Evolutionary conservation across 306 rosid genomes (phyloP), one percentile per base, ranked within the genome.

Genomic region (Medicago lupulina): DNA sequence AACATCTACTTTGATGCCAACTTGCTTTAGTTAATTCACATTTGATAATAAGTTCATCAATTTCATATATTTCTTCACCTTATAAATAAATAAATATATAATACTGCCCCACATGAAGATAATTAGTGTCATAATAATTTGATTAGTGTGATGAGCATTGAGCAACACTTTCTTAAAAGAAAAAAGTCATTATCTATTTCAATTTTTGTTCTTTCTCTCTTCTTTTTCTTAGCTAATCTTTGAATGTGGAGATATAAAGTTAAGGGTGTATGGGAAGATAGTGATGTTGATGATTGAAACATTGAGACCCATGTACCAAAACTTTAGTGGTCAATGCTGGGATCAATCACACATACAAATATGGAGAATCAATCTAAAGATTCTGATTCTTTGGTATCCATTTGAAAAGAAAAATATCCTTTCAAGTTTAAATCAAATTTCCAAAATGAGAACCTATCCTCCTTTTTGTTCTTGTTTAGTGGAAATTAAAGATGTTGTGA

Each of bases 401-500:
- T 54, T 60, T 38, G 23, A 53, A 74, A 49, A 25, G 41, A 55
- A 55, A 25, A 23, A 58, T 4, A 11, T 5, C 8, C 9, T 58
- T 4, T 58, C 11, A 58, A 4, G 23, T 63, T 64, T 59, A 71
- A 78, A 54, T 11, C 10, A 62, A 72, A 55, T 71, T 63, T 15
- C 28, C 79, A 71, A 82, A 50, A 18, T 67, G 57, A 78, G 50
- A 23, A 59, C 31, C 31, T 28, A 28, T 28, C 68, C 70, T 31
- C 75, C 25, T 65, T 31, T 7, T 50, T 59, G 67, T 59, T 79
- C 54, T 67, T 9, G 14, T 67, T 65, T 79, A 76, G 77, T 81
- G 81, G 86, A 67, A 76, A 81, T 58, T 81, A 85, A 85, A 81
- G 85, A 46, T 21, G 55, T 15, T 76, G 18, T 46, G 12, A 10